A percentile compares a stretch with the other conserved stretches of the same genome.
Evolutionary conservation across 148 eudicot genomes (phyloP).

Genomic region (Persicaria tinctoria): DNA sequence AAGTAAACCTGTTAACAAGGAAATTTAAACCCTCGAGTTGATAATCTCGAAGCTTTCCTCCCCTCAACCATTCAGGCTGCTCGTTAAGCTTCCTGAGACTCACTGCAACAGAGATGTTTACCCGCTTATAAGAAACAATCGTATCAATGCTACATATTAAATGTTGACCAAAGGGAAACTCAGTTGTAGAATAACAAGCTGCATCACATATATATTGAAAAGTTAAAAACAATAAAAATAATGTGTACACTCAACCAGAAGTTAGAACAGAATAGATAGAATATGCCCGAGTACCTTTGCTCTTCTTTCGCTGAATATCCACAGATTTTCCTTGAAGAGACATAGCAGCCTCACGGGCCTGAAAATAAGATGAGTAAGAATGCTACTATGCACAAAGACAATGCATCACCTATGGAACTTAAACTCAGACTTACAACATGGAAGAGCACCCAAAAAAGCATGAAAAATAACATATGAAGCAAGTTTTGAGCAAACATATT

Average conservation of each 20-base stretch:
- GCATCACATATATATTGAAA: neutral
- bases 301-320: constrained; percentile 84
- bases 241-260: neutral
- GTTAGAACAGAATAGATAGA: neutral
- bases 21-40: constrained; percentile 99
- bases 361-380: constrained; percentile 13
- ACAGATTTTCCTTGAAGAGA: constrained; percentile 74
- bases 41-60: constrained; percentile 95
- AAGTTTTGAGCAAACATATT: constrained; percentile 5
- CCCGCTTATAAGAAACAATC: neutral
- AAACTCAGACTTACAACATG: neutral
- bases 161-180: neutral
- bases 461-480: neutral
- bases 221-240: neutral
- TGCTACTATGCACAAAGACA: neutral
- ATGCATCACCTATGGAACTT: neutral
- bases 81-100: constrained; percentile 95
- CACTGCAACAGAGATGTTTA: constrained; percentile 28
- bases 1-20: constrained; percentile 81
- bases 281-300: constrained; percentile 45
- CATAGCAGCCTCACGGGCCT: constrained; percentile 78
- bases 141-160: neutral
- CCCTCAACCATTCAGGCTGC: constrained; percentile 97
- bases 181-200: neutral
- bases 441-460: neutral